Conservation (phyloP, 23 red algal genomes). For the Gracilariopsis chorda region DNA sequence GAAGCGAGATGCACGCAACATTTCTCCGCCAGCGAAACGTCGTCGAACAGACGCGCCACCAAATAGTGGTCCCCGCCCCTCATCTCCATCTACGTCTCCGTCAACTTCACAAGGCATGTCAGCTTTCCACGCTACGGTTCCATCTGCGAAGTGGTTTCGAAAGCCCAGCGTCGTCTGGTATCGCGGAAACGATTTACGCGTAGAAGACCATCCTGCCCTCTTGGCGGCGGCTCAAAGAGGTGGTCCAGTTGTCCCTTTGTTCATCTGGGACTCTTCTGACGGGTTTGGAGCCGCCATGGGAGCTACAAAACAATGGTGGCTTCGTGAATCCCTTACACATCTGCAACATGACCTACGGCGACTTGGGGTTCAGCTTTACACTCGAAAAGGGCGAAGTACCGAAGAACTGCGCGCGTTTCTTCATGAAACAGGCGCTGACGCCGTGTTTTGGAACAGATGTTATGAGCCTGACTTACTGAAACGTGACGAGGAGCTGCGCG, state of each 20-base stretch:
- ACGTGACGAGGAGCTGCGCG: conserved; percentile 75
- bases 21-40: conserved; percentile 34
- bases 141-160: conserved; percentile 57
- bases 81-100: not conserved
- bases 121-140: not conserved
- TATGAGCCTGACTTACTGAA: conserved; percentile 87
- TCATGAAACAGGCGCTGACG: conserved; percentile 64
- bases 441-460: conserved; percentile 96
- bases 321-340: conserved; percentile 55
- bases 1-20: not conserved
- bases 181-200: conserved; percentile 92
- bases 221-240: conserved; percentile 87
- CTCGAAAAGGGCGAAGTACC: conserved; percentile 52
- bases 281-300: conserved; percentile 46
- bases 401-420: conserved; percentile 67
- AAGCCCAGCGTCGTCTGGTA: conserved; percentile 87
- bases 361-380: conserved; percentile 75
- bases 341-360: conserved; percentile 60
- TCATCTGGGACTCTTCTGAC: conserved; percentile 67
- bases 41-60: not conserved
- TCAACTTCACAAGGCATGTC: not conserved
- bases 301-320: conserved; percentile 83
- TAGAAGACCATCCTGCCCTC: conserved; percentile 91
- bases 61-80: not conserved
- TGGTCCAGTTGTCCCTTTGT: conserved; percentile 80